Conservation (phyloP, 495 filamentous ascomycete species). For the Aspergillus bridgeri region DNA sequence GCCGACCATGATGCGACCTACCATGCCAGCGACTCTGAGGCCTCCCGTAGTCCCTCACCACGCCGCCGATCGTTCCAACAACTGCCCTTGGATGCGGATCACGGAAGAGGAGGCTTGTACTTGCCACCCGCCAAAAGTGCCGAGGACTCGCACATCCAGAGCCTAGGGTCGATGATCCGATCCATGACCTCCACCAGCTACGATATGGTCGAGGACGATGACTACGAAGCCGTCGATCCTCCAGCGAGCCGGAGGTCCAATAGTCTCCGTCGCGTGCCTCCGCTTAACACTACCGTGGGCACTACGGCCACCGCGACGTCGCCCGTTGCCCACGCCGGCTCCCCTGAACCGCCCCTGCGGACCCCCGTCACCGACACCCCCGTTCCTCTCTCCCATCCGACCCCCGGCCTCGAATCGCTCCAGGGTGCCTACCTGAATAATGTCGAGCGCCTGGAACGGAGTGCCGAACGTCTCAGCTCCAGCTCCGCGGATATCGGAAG, state of each 20-base stretch:
- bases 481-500: conserved; percentile 74
- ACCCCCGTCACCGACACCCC: conserved; percentile 58
- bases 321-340: conserved; percentile 19
- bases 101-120: conserved; percentile 22
- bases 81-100: conserved; percentile 26
- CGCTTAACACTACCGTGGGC: conserved; percentile 31
- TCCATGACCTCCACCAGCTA: conserved; percentile 43
- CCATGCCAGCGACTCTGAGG: conserved; percentile 33
- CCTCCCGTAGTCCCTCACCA: conserved; percentile 30
- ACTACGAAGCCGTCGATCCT: conserved; percentile 39
- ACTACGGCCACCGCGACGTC: conserved; percentile 11
- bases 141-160: conserved; percentile 23
- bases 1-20: conserved; percentile 39
- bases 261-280: conserved; percentile 30
- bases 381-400: conserved; percentile 66
- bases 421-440: conserved; percentile 73
- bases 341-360: conserved; percentile 50
- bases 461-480: conserved; percentile 75
- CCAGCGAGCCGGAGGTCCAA: conserved; percentile 23
- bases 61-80: conserved; percentile 26
- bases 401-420: conserved; percentile 68
- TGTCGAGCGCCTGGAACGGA: conserved; percentile 77
- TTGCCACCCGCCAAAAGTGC: conserved; percentile 25
- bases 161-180: conserved; percentile 39
- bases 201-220: conserved; percentile 46